These are phyloP conservation scores for Linaria vulgaris DNA, from an alignment of 257 asterid species.

Conservation along the genomic window DNA sequence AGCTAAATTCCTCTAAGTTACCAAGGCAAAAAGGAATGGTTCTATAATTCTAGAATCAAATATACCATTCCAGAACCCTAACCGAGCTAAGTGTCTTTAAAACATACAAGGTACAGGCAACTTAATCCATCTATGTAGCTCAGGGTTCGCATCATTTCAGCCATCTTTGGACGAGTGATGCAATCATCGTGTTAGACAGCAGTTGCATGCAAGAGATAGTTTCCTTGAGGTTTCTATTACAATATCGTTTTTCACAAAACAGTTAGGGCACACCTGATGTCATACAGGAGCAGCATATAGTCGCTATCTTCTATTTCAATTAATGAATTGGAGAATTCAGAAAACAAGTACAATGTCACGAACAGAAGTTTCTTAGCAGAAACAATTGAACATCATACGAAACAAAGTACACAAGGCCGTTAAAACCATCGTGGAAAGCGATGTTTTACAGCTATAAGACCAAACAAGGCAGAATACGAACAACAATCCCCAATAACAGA, in stretches of 20 bases:
- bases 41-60: neutral
- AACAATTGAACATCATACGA: neutral
- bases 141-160: neutral
- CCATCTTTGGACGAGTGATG: neutral
- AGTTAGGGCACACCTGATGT: constrained; percentile 11
- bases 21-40: neutral
- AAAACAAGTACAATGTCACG: constrained; percentile 1
- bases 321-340: neutral
- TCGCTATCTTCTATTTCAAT: too few relatives aligned
- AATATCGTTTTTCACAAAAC: neutral
- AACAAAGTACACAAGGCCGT: neutral
- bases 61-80: neutral
- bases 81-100: neutral
- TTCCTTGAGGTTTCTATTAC: constrained; percentile 8
- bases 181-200: neutral
- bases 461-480: constrained; percentile 6
- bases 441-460: constrained; percentile 3
- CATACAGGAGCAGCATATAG: constrained; percentile 7
- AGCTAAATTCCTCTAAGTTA: neutral
- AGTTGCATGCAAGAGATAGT: neutral
- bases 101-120: neutral
- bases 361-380: constrained; percentile 6
- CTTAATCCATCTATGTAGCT: too few relatives aligned
- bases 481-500: neutral
- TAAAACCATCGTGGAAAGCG: neutral